These are phyloP conservation scores for Rubia tinctorum DNA, from an alignment of 305 asterid species.

Conservation along the genomic window DNA sequence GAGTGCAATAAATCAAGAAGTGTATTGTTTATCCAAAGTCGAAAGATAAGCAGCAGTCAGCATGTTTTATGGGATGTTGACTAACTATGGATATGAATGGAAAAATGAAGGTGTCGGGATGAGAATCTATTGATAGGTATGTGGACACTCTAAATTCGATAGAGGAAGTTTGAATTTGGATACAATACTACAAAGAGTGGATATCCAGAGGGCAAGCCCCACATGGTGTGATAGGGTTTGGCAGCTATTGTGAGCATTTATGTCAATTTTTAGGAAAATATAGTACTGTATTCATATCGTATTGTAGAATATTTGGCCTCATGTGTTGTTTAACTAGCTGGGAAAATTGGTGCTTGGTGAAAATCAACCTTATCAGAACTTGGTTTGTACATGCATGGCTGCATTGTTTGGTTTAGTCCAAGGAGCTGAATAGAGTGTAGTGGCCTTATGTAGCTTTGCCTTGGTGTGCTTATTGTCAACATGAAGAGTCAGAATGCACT, in stretches of 20 bases:
- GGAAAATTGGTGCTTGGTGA: background rate
- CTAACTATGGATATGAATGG: background rate
- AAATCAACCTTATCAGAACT: background rate
- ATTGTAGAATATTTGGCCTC: background rate
- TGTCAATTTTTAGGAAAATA: background rate
- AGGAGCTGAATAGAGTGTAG: background rate
- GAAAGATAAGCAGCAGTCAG: too few species aligned
- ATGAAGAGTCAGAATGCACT: too few species aligned
- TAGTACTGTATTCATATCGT: background rate
- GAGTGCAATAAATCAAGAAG: too few species aligned
- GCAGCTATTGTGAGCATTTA: background rate
- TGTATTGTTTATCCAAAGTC: too few species aligned
- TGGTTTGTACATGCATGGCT: background rate
- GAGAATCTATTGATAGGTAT: background rate
- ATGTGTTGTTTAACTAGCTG: background rate
- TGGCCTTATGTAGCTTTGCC: background rate
- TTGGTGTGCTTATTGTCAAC: background rate
- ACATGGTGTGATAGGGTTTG: background rate
- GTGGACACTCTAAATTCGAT: background rate
- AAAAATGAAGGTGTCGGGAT: background rate
- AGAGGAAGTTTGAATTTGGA: background rate
- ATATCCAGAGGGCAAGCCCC: background rate
- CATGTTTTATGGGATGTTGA: too few species aligned
- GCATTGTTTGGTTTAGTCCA: background rate
- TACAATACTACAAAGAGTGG: background rate